Evolutionary conservation across 352 stramenopile species (phyloP).

Genomic region (Pythium sukuiense): DNA sequence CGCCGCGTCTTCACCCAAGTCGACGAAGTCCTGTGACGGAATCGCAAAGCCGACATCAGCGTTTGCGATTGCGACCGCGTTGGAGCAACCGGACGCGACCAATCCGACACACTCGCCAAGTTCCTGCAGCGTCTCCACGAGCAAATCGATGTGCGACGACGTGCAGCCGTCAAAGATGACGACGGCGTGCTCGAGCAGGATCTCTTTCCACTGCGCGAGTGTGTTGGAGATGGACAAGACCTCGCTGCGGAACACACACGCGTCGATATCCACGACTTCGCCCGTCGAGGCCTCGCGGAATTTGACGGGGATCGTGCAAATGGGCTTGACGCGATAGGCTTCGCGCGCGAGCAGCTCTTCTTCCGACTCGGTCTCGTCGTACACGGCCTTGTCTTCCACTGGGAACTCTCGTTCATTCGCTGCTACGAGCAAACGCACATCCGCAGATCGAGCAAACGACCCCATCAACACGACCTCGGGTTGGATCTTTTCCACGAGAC

Average conservation of each 20-base stretch:
- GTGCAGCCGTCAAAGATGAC: constrained; percentile 49
- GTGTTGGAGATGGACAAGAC: constrained; percentile 57
- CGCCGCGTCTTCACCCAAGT: constrained; percentile 50
- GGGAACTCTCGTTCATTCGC: constrained; percentile 19
- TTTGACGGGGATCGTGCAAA: constrained; percentile 39
- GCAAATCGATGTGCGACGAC: constrained; percentile 41
- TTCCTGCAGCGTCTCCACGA: constrained; percentile 57
- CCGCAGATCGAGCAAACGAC: constrained; percentile 39
- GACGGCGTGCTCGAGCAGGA: constrained; percentile 41
- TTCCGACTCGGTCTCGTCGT: constrained; percentile 25
- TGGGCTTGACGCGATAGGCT: constrained; percentile 21
- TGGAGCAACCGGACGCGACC: constrained; percentile 42
- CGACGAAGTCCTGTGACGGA: constrained; percentile 39
- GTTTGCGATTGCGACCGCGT: constrained; percentile 45
- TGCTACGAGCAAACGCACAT: constrained; percentile 42
- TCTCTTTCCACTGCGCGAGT: constrained; percentile 46
- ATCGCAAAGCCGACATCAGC: constrained; percentile 54
- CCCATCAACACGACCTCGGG: constrained; percentile 50
- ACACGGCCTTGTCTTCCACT: background rate
- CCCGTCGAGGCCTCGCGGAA: constrained; percentile 40
- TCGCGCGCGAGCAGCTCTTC: constrained; percentile 20
- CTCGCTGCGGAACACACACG: constrained; percentile 37
- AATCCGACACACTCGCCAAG: constrained; percentile 50
- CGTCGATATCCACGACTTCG: constrained; percentile 35
- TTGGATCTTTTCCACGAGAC: constrained; percentile 51